Evolutionary conservation across 148 eudicot genomes (phyloP).

Genomic region (Fallopia convolvulus): DNA sequence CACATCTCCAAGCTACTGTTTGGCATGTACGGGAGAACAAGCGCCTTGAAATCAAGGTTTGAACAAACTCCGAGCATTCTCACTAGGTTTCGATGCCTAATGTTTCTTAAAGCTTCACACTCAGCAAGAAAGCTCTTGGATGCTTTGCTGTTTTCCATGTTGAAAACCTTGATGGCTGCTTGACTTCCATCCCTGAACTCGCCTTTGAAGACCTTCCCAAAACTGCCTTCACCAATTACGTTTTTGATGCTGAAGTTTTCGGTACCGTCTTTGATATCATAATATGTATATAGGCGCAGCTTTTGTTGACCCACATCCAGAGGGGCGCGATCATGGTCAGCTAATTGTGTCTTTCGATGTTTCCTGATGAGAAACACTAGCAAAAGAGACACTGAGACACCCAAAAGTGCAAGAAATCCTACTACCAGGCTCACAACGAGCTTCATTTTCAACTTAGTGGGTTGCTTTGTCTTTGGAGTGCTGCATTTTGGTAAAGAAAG

Average conservation of each 20-base stretch:
- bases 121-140: slow-evolving; percentile 13
- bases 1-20: slow-evolving; percentile 23
- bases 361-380: neutral
- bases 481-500: slow-evolving; percentile 5
- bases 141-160: neutral
- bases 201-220: slow-evolving; percentile 23
- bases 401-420: neutral
- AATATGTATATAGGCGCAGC: neutral
- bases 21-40: slow-evolving; percentile 20
- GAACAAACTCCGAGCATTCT: slow-evolving; percentile 17
- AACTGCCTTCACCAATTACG: slow-evolving; percentile 25
- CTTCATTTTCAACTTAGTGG: neutral
- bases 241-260: slow-evolving; percentile 11
- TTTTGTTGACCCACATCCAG: neutral
- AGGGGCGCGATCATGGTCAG: neutral
- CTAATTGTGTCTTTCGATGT: neutral
- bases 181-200: slow-evolving; percentile 14
- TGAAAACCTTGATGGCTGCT: slow-evolving; percentile 7
- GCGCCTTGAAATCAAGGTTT: slow-evolving; percentile 21
- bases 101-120: slow-evolving; percentile 13
- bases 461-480: neutral
- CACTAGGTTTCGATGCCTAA: slow-evolving; percentile 18
- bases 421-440: neutral
- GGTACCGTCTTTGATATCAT: neutral
- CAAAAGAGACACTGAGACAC: neutral